These are phyloP conservation scores for Trichoderma sp. DNA, from an alignment of 2,329 filamentous ascomycete species.

Conservation along the genomic window DNA sequence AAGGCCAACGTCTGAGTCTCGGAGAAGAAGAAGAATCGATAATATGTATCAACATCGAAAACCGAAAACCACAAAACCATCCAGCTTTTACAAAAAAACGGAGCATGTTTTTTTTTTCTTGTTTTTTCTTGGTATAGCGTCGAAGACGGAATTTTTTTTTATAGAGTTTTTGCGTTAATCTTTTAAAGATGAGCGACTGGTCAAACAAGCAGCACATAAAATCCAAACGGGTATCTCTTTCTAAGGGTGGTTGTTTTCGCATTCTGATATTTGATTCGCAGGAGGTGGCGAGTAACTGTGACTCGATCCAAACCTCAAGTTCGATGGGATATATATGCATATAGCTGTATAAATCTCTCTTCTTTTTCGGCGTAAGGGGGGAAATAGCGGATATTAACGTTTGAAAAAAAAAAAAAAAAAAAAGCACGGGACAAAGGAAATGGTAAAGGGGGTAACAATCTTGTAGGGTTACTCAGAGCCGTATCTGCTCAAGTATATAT, in stretches of 20 bases:
- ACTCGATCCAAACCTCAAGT: conserved; percentile 35
- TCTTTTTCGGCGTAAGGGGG: not conserved
- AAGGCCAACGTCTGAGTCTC: not conserved
- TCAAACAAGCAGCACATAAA: conserved; percentile 38
- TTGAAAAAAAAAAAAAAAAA: not conserved
- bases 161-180: conserved; percentile 11
- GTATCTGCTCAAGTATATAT: not conserved
- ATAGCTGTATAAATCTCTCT: conserved; percentile 1
- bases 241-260: conserved; percentile 39
- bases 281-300: conserved; percentile 26
- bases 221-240: conserved; percentile 50
- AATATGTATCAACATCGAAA: conserved; percentile 20
- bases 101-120: not conserved
- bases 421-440: conserved; percentile 8
- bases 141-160: conserved; percentile 33
- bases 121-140: conserved; percentile 22
- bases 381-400: conserved; percentile 13
- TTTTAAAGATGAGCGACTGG: conserved; percentile 12
- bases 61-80: not conserved
- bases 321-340: not conserved
- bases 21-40: not conserved
- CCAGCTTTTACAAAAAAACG: not conserved
- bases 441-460: not conserved
- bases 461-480: not conserved
- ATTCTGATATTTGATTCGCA: conserved; percentile 36